Evolutionary conservation across 2,329 filamentous ascomycete species (phyloP).

Genomic region (Xylariaceae sp.): DNA sequence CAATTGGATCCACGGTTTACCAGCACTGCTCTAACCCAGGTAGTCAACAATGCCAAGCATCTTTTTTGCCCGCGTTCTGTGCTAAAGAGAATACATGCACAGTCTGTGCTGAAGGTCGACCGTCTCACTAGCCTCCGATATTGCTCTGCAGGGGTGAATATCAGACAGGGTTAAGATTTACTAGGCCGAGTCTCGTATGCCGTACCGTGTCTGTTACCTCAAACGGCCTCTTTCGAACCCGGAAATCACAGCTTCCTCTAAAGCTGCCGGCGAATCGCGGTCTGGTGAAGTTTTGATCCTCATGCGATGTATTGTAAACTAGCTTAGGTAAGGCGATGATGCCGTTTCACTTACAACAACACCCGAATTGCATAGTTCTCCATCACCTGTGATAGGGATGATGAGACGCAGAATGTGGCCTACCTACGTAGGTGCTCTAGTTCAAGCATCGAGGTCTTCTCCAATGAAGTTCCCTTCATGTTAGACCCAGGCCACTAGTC

Average conservation of each 20-base stretch:
- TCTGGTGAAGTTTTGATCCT: not conserved
- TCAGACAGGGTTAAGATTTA: constrained; percentile 4
- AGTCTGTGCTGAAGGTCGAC: not conserved
- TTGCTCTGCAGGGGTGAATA: constrained; percentile 1
- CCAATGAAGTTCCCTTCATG: not conserved
- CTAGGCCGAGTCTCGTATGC: constrained; percentile 3
- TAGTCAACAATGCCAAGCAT: constrained; percentile 6
- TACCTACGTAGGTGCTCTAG: not conserved
- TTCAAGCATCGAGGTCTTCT: not conserved
- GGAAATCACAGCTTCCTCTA: not conserved
- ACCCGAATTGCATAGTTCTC: not conserved
- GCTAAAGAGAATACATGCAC: too few relatives aligned
- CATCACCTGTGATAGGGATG: not conserved
- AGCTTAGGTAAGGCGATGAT: not conserved
- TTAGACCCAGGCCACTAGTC: too few relatives aligned
- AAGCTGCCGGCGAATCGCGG: constrained; percentile 4
- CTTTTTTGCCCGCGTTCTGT: too few relatives aligned
- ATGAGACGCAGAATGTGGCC: constrained; percentile 4
- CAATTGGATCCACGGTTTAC: constrained; percentile 6
- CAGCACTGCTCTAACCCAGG: constrained; percentile 1
- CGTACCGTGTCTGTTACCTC: not conserved
- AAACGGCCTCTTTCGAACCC: not conserved
- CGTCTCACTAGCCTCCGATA: not conserved
- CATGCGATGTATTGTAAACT: not conserved
- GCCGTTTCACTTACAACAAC: not conserved